These are phyloP conservation scores for Fusarium brevicatenulatum DNA, from an alignment of 2,329 filamentous ascomycete genomes.

Conservation along the genomic window DNA sequence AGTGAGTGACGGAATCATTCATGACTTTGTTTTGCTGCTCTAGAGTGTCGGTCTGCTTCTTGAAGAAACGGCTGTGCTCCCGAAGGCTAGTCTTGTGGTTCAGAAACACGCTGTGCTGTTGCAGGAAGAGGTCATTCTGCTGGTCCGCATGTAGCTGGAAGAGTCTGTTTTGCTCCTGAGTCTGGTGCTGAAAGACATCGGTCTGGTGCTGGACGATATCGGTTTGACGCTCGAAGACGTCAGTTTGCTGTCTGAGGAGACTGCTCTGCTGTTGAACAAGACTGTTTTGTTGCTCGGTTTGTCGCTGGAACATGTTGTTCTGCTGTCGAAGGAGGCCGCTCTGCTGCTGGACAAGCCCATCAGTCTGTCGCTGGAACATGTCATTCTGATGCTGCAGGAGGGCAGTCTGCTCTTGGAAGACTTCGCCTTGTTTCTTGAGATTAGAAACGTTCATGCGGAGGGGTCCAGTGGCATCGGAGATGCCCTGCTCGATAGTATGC, in stretches of 20 bases:
- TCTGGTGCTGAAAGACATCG: not conserved
- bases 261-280: not conserved
- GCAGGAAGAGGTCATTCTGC: not conserved
- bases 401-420: conserved; percentile 6
- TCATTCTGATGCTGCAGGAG: not conserved
- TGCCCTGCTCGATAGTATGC: conserved; percentile 47
- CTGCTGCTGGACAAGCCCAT: not conserved
- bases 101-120: not conserved
- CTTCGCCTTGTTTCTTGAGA: conserved; percentile 42
- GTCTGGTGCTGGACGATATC: not conserved
- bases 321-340: not conserved
- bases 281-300: not conserved
- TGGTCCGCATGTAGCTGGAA: not conserved
- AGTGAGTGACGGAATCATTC: conserved; percentile 28
- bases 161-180: not conserved
- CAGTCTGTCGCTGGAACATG: not conserved
- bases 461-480: conserved; percentile 47
- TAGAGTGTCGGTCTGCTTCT: conserved; percentile 17
- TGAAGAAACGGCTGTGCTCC: conserved; percentile 20
- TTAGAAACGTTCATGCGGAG: conserved; percentile 43
- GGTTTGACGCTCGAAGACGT: no score
- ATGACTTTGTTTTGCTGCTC: conserved; percentile 42
- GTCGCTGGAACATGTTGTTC: not conserved
- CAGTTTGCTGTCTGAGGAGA: not conserved
- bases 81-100: conserved; percentile 3